These are phyloP conservation scores for Penicillium griseofulvum DNA, from an alignment of 2,329 filamentous ascomycete genomes.

Conservation along the genomic window DNA sequence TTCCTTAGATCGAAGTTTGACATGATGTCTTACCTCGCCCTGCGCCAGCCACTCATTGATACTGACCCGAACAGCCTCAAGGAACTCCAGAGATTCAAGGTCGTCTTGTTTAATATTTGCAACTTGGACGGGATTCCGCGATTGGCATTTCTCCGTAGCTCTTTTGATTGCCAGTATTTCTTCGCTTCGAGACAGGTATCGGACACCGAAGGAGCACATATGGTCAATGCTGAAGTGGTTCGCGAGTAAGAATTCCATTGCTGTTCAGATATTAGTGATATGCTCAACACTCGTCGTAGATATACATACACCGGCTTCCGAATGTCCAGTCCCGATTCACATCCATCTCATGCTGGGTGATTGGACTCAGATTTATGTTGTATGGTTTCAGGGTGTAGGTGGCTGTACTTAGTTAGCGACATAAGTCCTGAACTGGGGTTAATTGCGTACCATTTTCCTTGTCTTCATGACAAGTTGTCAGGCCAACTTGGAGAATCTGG, in stretches of 20 bases:
- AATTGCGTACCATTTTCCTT: slow-evolving; percentile 29
- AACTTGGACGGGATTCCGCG: slow-evolving; percentile 28
- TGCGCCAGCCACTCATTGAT: slow-evolving; percentile 48
- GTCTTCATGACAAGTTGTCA: slow-evolving; percentile 64
- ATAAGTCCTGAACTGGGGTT: slow-evolving; percentile 37
- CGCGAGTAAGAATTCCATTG: slow-evolving; percentile 59
- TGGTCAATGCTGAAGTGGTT: slow-evolving; percentile 59
- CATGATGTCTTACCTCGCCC: slow-evolving; percentile 19
- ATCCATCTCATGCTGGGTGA: slow-evolving; percentile 52
- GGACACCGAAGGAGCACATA: slow-evolving; percentile 57
- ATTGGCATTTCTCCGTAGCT: slow-evolving; percentile 43
- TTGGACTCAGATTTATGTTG: slow-evolving; percentile 62
- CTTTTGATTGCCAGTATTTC: slow-evolving; percentile 49
- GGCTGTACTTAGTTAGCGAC: slow-evolving; percentile 29
- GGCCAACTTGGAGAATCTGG: slow-evolving; percentile 64
- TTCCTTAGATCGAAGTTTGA: not conserved
- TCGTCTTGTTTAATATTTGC: slow-evolving; percentile 55
- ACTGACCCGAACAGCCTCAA: slow-evolving; percentile 46
- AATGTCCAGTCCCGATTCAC: slow-evolving; percentile 61
- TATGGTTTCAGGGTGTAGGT: slow-evolving; percentile 61
- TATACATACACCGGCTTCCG: slow-evolving; percentile 52
- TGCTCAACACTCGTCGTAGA: not conserved
- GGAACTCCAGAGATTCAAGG: slow-evolving; percentile 51
- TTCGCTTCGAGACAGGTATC: slow-evolving; percentile 62
- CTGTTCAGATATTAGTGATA: slow-evolving; percentile 30